Evolutionary conservation across 495 filamentous ascomycete species (phyloP).

Genomic region (Hypoxylon lienhwacheense): DNA sequence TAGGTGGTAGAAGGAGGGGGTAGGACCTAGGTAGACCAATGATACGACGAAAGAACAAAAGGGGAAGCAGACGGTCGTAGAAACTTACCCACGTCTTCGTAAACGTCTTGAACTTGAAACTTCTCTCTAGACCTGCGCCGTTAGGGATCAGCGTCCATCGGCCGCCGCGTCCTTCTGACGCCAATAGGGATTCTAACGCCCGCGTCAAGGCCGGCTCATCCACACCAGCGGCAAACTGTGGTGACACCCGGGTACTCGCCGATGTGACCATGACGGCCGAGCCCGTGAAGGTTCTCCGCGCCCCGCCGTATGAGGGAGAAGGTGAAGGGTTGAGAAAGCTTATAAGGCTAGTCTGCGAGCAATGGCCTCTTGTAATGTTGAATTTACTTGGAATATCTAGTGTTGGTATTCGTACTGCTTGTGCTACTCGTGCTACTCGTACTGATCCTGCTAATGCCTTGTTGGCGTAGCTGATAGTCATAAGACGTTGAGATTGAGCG

Average conservation of each 20-base stretch:
- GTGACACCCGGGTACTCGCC: slow-evolving; percentile 2
- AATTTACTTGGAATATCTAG: slow-evolving; percentile 1
- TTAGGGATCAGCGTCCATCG: slow-evolving; percentile 55
- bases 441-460: no score
- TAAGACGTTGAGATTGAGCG: no score
- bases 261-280: slow-evolving; percentile 6
- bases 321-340: slow-evolving; percentile 2
- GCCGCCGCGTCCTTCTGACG: slow-evolving; percentile 40
- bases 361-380: neutral
- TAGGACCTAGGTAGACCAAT: neutral
- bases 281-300: slow-evolving; percentile 1
- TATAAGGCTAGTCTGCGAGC: neutral
- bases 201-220: slow-evolving; percentile 33
- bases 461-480: no score
- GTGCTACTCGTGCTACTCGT: no score
- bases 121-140: slow-evolving; percentile 57
- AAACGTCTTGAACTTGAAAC: slow-evolving; percentile 65
- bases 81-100: slow-evolving; percentile 62
- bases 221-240: slow-evolving; percentile 39
- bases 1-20: neutral
- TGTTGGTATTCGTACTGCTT: no score
- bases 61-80: neutral
- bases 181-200: slow-evolving; percentile 35
- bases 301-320: neutral
- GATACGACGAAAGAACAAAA: slow-evolving; percentile 9